These are phyloP conservation scores for Monocercomonoides exilis DNA, from an alignment of 78 protist species.

Conservation along the genomic window DNA sequence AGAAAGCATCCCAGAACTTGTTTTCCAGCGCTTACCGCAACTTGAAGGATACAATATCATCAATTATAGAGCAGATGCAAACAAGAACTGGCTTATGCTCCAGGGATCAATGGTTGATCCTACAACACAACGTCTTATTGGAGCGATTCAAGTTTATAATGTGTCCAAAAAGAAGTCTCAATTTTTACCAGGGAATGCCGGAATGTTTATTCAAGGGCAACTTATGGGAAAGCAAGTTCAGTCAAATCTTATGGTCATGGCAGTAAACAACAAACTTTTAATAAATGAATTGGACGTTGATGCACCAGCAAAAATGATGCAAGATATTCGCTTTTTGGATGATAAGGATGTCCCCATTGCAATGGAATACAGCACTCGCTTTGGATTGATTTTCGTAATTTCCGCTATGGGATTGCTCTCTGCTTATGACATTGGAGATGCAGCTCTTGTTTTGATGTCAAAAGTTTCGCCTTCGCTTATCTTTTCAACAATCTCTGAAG, in stretches of 20 bases:
- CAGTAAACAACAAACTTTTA: neutral
- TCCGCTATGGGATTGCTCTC: slow-evolving; percentile 84
- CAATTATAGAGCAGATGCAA: slow-evolving; percentile 64
- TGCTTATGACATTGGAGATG: slow-evolving; percentile 77
- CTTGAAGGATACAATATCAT: slow-evolving; percentile 78
- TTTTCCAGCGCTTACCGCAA: slow-evolving; percentile 74
- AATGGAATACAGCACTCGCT: slow-evolving; percentile 69
- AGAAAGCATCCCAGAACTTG: slow-evolving; percentile 66
- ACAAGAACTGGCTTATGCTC: neutral
- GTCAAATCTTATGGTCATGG: neutral
- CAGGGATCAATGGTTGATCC: neutral
- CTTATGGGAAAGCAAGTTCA: neutral
- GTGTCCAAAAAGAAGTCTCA: slow-evolving; percentile 73
- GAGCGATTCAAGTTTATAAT: slow-evolving; percentile 75
- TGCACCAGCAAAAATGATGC: neutral
- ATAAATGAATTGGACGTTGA: neutral
- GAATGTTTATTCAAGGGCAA: neutral
- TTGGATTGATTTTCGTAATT: slow-evolving; percentile 74
- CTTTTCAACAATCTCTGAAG: slow-evolving; percentile 71
- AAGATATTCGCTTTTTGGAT: neutral
- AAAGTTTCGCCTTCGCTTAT: slow-evolving; percentile 73
- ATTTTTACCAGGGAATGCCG: slow-evolving; percentile 5
- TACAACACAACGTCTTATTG: neutral
- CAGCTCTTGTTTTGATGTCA: slow-evolving; percentile 67
- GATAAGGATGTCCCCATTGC: slow-evolving; percentile 93